Percentiles rank a stretch among this genome's conserved stretches.
phyloP scores from a whole-genome alignment of 2,329 filamentous ascomycete species.

The Neoascochyta sp. region DNA sequence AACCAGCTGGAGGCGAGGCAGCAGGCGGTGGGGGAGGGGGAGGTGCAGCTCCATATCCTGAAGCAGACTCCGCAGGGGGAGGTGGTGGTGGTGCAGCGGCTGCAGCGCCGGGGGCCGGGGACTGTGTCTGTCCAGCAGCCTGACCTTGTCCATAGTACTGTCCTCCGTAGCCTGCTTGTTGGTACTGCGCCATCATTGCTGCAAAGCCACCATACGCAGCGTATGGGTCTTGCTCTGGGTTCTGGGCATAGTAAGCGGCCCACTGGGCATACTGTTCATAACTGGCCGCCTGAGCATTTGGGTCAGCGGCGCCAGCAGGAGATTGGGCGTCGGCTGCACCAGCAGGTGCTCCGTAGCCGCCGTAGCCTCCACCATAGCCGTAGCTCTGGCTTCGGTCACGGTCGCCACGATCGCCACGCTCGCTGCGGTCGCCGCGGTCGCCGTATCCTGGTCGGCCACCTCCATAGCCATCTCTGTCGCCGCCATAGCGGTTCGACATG shows the following conservation, averaged over 20 bases:
- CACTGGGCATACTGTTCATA: conserved; percentile 85
- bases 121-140: conserved; percentile 18
- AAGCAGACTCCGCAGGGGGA: conserved; percentile 28
- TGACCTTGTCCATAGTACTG: conserved; percentile 30
- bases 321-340: conserved; percentile 23
- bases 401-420: conserved; percentile 40
- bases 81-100: conserved; percentile 30
- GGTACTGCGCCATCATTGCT: conserved; percentile 25
- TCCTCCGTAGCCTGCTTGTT: conserved; percentile 28
- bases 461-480: conserved; percentile 40
- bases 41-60: conserved; percentile 23
- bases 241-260: conserved; percentile 57
- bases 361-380: conserved; percentile 37
- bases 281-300: conserved; percentile 48
- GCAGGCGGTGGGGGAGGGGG: conserved; percentile 36
- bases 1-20: conserved; percentile 32
- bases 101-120: conserved; percentile 26
- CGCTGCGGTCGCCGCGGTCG: conserved; percentile 35
- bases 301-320: conserved; percentile 44
- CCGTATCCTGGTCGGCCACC: conserved; percentile 40
- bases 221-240: conserved; percentile 81
- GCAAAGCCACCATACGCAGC: conserved; percentile 78
- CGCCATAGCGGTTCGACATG: conserved; percentile 46
- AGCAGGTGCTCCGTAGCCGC: conserved; percentile 32
- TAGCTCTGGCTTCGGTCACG: conserved; percentile 42